Evolutionary conservation across 371 early-diverging fungal species (phyloP), one percentile per base, ranked within the genome.

Genomic region (Phascolomyces articulosus): DNA sequence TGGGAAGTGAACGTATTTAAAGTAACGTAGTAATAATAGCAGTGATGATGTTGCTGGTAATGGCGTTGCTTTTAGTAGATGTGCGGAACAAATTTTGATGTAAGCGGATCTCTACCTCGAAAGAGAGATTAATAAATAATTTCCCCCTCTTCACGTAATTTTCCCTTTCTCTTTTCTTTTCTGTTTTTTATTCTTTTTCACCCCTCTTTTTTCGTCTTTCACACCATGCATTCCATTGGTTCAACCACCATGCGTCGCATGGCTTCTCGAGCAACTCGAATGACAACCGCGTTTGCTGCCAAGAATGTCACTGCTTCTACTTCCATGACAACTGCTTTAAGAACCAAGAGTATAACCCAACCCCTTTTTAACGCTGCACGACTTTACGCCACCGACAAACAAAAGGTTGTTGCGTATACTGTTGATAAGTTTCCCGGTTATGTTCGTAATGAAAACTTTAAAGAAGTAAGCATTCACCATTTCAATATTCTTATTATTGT

Each of bases 401-500:
- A 64, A 44, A 71, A 67, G 29, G 58, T 60, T 24, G 71, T 71
- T 21, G 54, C 63, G 11, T 67, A 64, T 53, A 87, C 88, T 1
- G 80, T 81, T 16, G 82, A 81, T 40, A 81, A 78, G 64, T 83
- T 82, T 60, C 86, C 84, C 28, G 77, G 83, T 38, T 72, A 84
- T 53, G 67, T 66, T 53, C 78, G 91, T 7, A 72, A 85, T 64
- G 74, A 83, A 15, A 70, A 75, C 23, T 89, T 82, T 67, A 87
- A 86, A 60, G 69, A 86, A 82, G 87, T 82, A 67, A 24, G 16
- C n/a, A 3, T 4, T 4, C 41, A 4, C n/a, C 4, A 41, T 8
- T 8, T 6, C 10, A 31, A 31, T 31, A 31, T 31, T 31, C 31
- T 3, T 31, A 6, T 11, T n/a, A 49, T 15, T 4, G 8, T 18